Conservation (phyloP, 441 rosid species). For the Heliophila coronopifolia region DNA sequence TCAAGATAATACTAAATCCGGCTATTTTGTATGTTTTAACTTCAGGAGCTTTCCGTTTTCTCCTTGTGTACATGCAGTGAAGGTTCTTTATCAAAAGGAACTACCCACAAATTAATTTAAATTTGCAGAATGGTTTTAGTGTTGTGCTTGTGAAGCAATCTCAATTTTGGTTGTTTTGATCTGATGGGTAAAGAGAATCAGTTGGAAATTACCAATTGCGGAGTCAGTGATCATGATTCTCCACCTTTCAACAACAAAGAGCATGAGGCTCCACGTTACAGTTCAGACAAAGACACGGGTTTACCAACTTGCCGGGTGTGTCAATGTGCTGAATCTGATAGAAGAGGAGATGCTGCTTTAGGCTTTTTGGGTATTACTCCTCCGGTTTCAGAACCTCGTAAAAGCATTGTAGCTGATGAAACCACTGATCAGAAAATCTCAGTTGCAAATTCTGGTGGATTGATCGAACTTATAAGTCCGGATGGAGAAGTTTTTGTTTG, state of each 20-base stretch:
- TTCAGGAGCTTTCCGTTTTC: constrained; percentile 21
- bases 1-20: not conserved
- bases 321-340: constrained; percentile 86
- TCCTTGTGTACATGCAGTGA: not conserved
- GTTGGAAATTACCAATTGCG: constrained; percentile 34
- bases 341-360: constrained; percentile 73
- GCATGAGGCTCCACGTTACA: constrained; percentile 38
- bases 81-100: not conserved
- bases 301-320: constrained; percentile 82
- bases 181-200: constrained; percentile 57
- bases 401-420: constrained; percentile 30
- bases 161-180: constrained; percentile 21
- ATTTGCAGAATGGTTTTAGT: constrained; percentile 10
- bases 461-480: constrained; percentile 70
- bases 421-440: constrained; percentile 20
- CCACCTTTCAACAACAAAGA: constrained; percentile 40
- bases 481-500: constrained; percentile 82
- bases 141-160: not conserved
- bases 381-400: constrained; percentile 37
- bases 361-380: constrained; percentile 63
- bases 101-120: not conserved
- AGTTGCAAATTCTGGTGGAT: constrained; percentile 24
- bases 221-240: constrained; percentile 36
- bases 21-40: not conserved
- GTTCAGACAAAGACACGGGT: constrained; percentile 68